These are phyloP conservation scores for Colletotrichum sp. DNA, from an alignment of 2,329 filamentous ascomycete species.

Conservation along the genomic window DNA sequence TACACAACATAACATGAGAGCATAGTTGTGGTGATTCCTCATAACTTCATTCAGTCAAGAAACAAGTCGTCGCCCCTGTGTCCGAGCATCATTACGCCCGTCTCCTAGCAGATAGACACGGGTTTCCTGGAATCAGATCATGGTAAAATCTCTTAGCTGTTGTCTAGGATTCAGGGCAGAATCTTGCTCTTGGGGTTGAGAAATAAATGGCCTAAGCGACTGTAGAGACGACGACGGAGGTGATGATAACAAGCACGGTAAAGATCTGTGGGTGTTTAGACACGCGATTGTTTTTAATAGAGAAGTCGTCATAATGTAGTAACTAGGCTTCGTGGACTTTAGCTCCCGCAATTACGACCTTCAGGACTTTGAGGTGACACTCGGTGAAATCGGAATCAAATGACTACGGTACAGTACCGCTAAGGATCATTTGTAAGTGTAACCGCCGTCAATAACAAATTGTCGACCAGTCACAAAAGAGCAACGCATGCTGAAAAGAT, in stretches of 20 bases:
- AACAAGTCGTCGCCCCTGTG: neutral
- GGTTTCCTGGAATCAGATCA: neutral
- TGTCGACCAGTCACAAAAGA: neutral
- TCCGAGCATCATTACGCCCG: neutral
- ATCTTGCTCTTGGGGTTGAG: neutral
- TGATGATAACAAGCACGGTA: accelerated
- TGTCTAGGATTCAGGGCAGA: accelerated
- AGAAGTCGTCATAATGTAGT: neutral
- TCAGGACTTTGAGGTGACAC: neutral
- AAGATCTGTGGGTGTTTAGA: neutral
- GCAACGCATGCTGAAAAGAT: neutral
- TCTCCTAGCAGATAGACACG: neutral
- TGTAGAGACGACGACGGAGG: neutral
- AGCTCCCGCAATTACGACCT: neutral
- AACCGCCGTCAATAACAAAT: neutral
- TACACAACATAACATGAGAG: neutral
- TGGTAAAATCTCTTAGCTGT: neutral
- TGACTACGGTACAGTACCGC: neutral
- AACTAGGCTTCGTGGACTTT: neutral
- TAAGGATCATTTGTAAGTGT: neutral
- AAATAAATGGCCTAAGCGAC: neutral
- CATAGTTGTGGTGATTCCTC: accelerated
- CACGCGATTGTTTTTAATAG: neutral
- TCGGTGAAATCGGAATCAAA: neutral
- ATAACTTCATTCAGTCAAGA: neutral